Conservation (phyloP, 192 early-diverging fungal genomes). For the Coemansia reversa region DNA sequence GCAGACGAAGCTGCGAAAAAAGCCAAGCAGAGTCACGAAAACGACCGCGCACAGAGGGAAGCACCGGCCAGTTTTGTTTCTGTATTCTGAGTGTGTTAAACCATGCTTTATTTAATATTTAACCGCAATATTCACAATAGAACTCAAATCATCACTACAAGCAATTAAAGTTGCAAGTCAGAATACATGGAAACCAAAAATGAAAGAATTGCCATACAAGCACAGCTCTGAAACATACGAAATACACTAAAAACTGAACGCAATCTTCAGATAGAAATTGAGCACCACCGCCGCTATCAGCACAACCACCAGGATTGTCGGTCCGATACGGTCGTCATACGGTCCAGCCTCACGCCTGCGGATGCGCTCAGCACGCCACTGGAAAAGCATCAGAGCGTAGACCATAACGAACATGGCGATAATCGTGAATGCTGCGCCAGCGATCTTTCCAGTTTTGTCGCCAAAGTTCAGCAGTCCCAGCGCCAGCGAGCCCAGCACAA, state of each 20-base stretch:
- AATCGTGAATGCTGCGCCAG: conserved; percentile 66
- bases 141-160: too few relatives aligned
- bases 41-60: background rate
- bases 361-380: conserved; percentile 72
- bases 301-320: conserved; percentile 66
- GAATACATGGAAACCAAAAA: too few relatives aligned
- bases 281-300: conserved; percentile 66
- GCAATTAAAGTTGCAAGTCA: too few relatives aligned
- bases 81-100: conserved; percentile 19
- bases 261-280: conserved; percentile 64
- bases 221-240: too few relatives aligned
- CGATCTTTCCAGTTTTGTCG: conserved; percentile 65
- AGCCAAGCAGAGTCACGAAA: conserved; percentile 21
- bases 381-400: conserved; percentile 74
- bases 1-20: conserved; percentile 21
- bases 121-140: too few relatives aligned
- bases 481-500: conserved; percentile 73
- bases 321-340: conserved; percentile 75
- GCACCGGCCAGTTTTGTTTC: conserved; percentile 10
- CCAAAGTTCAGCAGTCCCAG: conserved; percentile 83
- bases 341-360: conserved; percentile 65
- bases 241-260: too few relatives aligned
- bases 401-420: conserved; percentile 76
- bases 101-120: too few relatives aligned
- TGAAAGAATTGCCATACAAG: background rate